A percentile compares a stretch with the other conserved stretches of the same genome.
Conservation (phyloP, 768 basidiomycete genomes). For the Collybiopsis confluens region DNA sequence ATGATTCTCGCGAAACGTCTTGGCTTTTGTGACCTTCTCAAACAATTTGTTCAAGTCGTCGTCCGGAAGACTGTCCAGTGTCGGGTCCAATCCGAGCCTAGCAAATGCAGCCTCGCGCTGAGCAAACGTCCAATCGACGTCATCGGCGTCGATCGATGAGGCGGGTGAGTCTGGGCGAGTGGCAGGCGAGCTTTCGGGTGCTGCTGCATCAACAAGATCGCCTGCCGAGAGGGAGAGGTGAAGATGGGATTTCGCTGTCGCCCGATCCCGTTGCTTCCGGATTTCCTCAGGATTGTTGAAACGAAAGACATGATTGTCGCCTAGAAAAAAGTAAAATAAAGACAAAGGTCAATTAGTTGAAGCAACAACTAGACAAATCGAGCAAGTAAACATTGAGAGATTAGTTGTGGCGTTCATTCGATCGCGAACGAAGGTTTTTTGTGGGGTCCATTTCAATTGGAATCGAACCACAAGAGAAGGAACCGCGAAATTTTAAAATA, state of each 20-base stretch:
- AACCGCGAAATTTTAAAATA: background rate
- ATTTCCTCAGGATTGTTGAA: slow-evolving; percentile 97
- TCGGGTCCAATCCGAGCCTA: slow-evolving; percentile 80
- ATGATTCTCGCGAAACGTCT: slow-evolving; percentile 80
- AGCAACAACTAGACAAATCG: slow-evolving; percentile 7
- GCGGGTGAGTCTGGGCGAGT: slow-evolving; percentile 79
- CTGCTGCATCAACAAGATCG: slow-evolving; percentile 57
- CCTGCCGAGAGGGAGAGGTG: slow-evolving; percentile 60
- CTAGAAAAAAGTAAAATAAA: slow-evolving; percentile 34
- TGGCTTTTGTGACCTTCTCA: slow-evolving; percentile 91
- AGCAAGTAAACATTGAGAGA: no score
- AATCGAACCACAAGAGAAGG: no score
- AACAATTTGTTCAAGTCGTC: slow-evolving; percentile 92
- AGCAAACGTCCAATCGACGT: slow-evolving; percentile 97
- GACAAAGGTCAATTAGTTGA: slow-evolving; percentile 3
- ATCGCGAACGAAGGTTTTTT: no score
- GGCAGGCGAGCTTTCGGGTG: slow-evolving; percentile 39
- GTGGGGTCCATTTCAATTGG: no score
- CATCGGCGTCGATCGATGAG: slow-evolving; percentile 63
- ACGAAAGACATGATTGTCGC: slow-evolving; percentile 96
- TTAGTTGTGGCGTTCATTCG: no score
- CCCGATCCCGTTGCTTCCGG: slow-evolving; percentile 84
- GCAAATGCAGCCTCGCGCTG: slow-evolving; percentile 91
- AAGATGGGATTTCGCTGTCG: slow-evolving; percentile 66
- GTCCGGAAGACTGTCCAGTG: slow-evolving; percentile 89